Evolutionary conservation across 2,329 filamentous ascomycete species (phyloP).

Genomic region (Dactylonectria estremocensis): DNA sequence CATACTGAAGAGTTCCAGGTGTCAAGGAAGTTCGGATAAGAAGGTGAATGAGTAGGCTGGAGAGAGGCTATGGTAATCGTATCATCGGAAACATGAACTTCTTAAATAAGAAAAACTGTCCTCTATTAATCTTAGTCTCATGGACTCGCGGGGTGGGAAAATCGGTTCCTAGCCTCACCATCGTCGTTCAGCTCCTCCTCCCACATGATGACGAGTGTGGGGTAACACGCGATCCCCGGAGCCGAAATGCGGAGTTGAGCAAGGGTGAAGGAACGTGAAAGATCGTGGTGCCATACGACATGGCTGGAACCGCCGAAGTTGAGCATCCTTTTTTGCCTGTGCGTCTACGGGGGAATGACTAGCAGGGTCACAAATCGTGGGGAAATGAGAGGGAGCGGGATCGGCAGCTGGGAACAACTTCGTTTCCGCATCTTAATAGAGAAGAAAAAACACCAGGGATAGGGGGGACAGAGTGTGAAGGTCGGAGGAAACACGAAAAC

Average conservation of each 20-base stretch:
- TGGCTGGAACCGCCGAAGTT: conserved; percentile 25
- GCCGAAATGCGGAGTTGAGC: conserved; percentile 4
- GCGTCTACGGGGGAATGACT: neutral
- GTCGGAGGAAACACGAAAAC: neutral
- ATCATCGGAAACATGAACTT: neutral
- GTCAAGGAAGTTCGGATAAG: neutral
- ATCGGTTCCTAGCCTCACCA: conserved; percentile 8
- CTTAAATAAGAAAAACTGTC: conserved; percentile 11
- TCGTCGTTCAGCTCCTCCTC: conserved; percentile 18
- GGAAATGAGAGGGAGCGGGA: conserved; percentile 11
- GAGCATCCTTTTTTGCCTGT: neutral
- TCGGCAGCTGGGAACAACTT: neutral
- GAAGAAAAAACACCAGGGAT: neutral
- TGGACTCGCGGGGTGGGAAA: neutral
- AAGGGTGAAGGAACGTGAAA: neutral
- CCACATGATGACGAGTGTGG: conserved; percentile 24
- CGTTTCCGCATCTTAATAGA: neutral
- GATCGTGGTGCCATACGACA: neutral
- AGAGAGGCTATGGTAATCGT: neutral
- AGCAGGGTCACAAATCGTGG: conserved; percentile 6
- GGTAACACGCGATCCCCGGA: conserved; percentile 5
- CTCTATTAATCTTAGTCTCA: neutral
- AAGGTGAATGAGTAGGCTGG: neutral
- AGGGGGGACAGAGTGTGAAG: neutral
- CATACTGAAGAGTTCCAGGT: conserved; percentile 11